A percentile compares a stretch with the other conserved stretches of the same genome.
Evolutionary conservation across 1,284 basidiomycete genomes (phyloP).

Genomic region (Psilocybe mexicana): DNA sequence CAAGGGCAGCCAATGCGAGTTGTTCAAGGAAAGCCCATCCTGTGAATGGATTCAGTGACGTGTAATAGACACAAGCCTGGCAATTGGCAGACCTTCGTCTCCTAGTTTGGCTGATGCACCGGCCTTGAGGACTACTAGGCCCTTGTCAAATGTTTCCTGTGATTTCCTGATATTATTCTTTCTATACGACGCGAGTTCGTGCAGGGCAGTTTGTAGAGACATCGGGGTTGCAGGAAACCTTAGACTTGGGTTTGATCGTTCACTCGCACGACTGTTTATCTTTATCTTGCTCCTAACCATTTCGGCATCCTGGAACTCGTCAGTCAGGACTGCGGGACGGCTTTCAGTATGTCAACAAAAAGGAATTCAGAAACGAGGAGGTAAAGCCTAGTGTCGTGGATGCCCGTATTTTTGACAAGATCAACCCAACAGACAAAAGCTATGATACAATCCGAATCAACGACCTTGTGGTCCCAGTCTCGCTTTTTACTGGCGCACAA

Average conservation of each 20-base stretch:
- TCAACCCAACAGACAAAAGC: constrained; percentile 16
- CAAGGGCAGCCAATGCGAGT: constrained; percentile 83
- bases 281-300: background rate
- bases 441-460: constrained; percentile 49
- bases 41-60: constrained; percentile 31
- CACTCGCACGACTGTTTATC: background rate
- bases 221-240: constrained; percentile 18
- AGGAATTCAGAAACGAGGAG: no score
- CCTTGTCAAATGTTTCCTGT: constrained; percentile 69
- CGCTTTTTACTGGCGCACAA: constrained; percentile 41
- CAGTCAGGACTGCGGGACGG: background rate
- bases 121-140: constrained; percentile 56
- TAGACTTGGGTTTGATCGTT: constrained; percentile 12
- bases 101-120: constrained; percentile 51
- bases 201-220: constrained; percentile 56
- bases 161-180: constrained; percentile 69
- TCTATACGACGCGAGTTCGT: constrained; percentile 70
- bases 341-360: background rate
- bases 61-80: background rate
- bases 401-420: constrained; percentile 18
- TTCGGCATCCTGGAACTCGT: background rate
- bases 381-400: background rate
- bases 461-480: constrained; percentile 44
- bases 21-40: constrained; percentile 91
- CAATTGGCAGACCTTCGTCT: constrained; percentile 54